Evolutionary conservation across 768 basidiomycete species (phyloP).

Genomic region (Panaeolus cyanescens): DNA sequence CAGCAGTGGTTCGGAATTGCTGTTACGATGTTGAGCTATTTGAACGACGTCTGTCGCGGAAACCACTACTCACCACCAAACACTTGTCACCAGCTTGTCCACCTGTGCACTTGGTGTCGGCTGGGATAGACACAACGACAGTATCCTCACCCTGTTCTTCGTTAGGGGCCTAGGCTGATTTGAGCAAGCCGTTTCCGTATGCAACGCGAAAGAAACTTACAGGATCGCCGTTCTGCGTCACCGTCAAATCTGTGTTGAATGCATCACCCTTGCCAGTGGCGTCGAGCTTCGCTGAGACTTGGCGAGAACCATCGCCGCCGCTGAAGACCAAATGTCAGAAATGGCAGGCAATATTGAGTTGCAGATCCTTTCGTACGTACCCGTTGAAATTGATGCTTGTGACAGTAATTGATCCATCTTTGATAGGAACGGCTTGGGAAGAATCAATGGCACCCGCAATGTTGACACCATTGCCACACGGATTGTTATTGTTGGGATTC

Average conservation of each 20-base stretch:
- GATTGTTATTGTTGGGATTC: slow-evolving; percentile 27
- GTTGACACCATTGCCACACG: slow-evolving; percentile 42
- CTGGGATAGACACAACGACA: slow-evolving; percentile 46
- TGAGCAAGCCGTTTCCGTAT: too few species aligned
- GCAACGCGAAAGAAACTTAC: slow-evolving; percentile 39
- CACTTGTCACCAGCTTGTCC: slow-evolving; percentile 46
- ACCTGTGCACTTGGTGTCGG: slow-evolving; percentile 52
- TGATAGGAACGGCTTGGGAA: slow-evolving; percentile 38
- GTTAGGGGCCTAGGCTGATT: slow-evolving; percentile 47
- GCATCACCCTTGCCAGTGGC: slow-evolving; percentile 41
- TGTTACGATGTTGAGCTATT: neutral
- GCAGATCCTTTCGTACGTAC: slow-evolving; percentile 33
- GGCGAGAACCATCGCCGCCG: slow-evolving; percentile 46
- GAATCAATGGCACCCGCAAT: slow-evolving; percentile 40
- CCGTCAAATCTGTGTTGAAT: slow-evolving; percentile 33
- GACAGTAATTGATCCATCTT: slow-evolving; percentile 44
- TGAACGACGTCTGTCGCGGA: neutral
- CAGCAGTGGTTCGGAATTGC: slow-evolving; percentile 14
- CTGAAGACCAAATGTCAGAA: slow-evolving; percentile 11
- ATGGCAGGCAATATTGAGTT: slow-evolving; percentile 5
- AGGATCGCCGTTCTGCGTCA: slow-evolving; percentile 48
- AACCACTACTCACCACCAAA: slow-evolving; percentile 39
- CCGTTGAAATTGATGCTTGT: slow-evolving; percentile 48
- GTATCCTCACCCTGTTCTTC: slow-evolving; percentile 32
- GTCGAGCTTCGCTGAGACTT: slow-evolving; percentile 47